Conservation (phyloP, 2,329 filamentous ascomycete species). For the Arthrobotrys sinensis region DNA sequence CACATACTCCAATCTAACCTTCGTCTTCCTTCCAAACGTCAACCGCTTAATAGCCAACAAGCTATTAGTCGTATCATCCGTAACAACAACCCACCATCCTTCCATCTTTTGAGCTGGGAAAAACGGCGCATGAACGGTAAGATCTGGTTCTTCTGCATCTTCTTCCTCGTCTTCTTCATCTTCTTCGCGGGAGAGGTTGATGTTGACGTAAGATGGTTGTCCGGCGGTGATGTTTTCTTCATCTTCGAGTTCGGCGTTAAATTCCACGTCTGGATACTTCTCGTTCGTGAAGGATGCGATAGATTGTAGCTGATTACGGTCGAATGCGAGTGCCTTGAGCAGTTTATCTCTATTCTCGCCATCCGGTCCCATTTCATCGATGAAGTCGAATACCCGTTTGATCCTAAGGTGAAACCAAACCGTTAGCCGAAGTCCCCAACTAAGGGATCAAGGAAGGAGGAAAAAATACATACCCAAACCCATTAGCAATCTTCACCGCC, state of each 20-base stretch:
- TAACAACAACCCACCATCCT: constrained; percentile 98
- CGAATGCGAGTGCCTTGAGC: constrained; percentile 82
- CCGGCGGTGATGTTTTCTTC: constrained; percentile 84
- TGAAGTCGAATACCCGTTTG: constrained; percentile 96
- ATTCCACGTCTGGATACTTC: constrained; percentile 94
- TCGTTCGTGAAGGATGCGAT: constrained; percentile 96
- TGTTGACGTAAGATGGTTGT: constrained; percentile 83
- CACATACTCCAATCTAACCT: constrained; percentile 87
- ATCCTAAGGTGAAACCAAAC: constrained; percentile 72
- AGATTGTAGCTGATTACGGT: constrained; percentile 85
- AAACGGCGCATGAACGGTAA: constrained; percentile 93
- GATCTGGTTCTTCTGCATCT: constrained; percentile 80
- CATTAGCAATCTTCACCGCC: constrained; percentile 84
- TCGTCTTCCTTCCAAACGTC: constrained; percentile 83
- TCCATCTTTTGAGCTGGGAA: constrained; percentile 93
- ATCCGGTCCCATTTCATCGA: constrained; percentile 97
- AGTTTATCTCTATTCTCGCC: constrained; percentile 84
- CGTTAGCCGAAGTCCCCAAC: constrained; percentile 64
- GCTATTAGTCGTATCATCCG: constrained; percentile 89
- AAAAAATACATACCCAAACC: constrained; percentile 76
- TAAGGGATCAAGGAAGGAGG: constrained; percentile 24
- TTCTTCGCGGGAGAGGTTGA: constrained; percentile 87
- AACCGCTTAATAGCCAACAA: constrained; percentile 95
- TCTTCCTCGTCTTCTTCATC: constrained; percentile 74
- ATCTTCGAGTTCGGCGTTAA: constrained; percentile 89